Evolutionary conservation across 1,284 basidiomycete genomes (phyloP), one percentile per base, ranked within the genome.

Genomic region (Pseudozyma thailandica): DNA sequence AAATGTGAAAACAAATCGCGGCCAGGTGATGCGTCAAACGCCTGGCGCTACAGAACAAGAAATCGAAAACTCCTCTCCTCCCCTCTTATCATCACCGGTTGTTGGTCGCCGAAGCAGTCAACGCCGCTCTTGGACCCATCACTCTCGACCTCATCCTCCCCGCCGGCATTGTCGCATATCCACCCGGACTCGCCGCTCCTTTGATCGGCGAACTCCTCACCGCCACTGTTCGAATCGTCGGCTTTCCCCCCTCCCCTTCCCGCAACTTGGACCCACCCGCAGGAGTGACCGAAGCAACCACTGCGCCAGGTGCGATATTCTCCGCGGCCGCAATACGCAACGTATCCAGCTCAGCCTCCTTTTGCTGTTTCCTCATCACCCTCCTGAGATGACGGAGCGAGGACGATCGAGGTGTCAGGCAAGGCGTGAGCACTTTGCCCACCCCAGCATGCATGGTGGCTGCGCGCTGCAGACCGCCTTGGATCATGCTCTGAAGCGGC

Each of bases 321-420:
- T 70, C 66, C 1, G 66, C 56, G 0, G 66, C 60, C 1, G 45
- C 53, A 21, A 70, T 33, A 9, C 66, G 60, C 2, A 45, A 51
- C 1, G 56, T 47, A 13, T 64, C 66, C 8, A 64, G 21, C 10
- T 64, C 54, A 6, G 66, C 66, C 21, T 70, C 31, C 8, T 70
- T 70, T 12, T 60, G 49, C 47, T 71, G 68, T 16, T 50, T 66
- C 7, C 63, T 42, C 59, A 72, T 56, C 15, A 72, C 59, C 4
- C 59, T 27, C 4, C 69, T 57, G 1, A 72, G 45, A 37, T 72
- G 58, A 6, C 63, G 63, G 8, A 72, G 69, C 30, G 69, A 72
- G 0, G 69, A 72, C 3, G 59, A 58, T 15, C 69, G 54, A 1
- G 69, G 69, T 1, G 69, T 62, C 16, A 72, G 38, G 33, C 31